Percentiles rank a stretch among this genome's conserved stretches.
phyloP scores from a whole-genome alignment of 75 land plant species.

The Adiantum capillusveneris region DNA sequence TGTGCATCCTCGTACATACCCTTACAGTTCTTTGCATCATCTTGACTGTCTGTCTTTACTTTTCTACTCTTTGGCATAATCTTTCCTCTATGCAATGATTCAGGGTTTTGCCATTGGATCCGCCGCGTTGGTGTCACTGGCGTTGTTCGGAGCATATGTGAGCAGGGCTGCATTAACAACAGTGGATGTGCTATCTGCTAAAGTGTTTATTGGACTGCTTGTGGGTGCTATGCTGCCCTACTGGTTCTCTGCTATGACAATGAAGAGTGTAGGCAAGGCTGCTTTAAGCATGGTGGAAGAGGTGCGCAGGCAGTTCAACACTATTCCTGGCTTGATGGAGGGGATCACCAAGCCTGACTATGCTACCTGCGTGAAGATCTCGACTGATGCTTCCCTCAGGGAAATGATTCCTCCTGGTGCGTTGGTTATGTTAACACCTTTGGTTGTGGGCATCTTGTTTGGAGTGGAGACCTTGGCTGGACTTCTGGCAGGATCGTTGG shows the following conservation, averaged over 20 bases:
- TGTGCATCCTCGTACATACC: too few species aligned
- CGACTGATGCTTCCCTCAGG: constrained; percentile 63
- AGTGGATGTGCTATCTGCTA: constrained; percentile 47
- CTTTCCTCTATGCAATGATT: not conserved
- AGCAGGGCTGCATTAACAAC: constrained; percentile 49
- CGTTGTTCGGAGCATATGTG: constrained; percentile 58
- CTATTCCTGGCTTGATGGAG: constrained; percentile 57
- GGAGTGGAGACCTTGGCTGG: constrained; percentile 66
- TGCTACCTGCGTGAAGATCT: constrained; percentile 60
- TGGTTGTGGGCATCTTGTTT: constrained; percentile 63
- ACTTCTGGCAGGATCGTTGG: constrained; percentile 54
- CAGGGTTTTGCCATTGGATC: constrained; percentile 72
- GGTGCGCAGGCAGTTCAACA: constrained; percentile 62
- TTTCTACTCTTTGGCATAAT: not conserved
- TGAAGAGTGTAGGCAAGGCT: constrained; percentile 70
- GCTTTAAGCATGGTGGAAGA: constrained; percentile 77
- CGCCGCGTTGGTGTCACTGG: constrained; percentile 59
- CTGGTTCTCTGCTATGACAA: constrained; percentile 72
- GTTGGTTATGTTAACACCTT: constrained; percentile 57
- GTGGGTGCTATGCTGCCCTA: constrained; percentile 77
- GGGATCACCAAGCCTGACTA: constrained; percentile 60
- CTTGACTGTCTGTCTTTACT: not conserved
- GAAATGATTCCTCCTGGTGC: constrained; percentile 73
- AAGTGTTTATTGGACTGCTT: constrained; percentile 46
- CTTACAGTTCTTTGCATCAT: too few species aligned